These are phyloP conservation scores for Annulohypoxylon truncatum DNA, from an alignment of 2,329 filamentous ascomycete species.

Conservation along the genomic window DNA sequence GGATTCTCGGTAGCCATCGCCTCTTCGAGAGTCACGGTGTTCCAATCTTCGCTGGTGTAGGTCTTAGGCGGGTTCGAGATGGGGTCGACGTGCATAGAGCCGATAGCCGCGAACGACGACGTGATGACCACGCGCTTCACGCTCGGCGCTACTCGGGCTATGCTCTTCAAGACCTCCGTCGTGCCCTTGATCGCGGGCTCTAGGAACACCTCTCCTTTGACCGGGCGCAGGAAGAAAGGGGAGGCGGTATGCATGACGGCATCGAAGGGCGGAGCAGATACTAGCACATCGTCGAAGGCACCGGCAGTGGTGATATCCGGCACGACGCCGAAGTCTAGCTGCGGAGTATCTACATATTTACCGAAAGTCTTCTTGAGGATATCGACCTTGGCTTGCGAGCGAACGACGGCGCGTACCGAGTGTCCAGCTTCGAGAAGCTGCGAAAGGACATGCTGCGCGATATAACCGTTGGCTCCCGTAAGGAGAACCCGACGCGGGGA, in stretches of 20 bases:
- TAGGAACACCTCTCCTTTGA: conserved; percentile 46
- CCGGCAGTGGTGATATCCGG: conserved; percentile 71
- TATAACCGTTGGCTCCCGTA: conserved; percentile 39
- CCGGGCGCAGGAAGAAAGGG: conserved; percentile 48
- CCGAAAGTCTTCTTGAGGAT: conserved; percentile 43
- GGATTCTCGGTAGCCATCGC: conserved; percentile 25
- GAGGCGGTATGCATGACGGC: conserved; percentile 50
- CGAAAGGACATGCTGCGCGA: conserved; percentile 37
- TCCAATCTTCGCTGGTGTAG: conserved; percentile 43
- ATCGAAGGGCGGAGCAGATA: conserved; percentile 40
- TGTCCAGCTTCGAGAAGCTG: conserved; percentile 40
- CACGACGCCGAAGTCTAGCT: conserved; percentile 60
- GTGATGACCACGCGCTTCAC: conserved; percentile 58
- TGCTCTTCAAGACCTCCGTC: conserved; percentile 46
- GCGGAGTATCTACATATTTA: conserved; percentile 42
- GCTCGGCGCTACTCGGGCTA: conserved; percentile 44
- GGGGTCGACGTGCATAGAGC: conserved; percentile 38
- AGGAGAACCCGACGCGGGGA: conserved; percentile 34
- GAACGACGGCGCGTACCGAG: conserved; percentile 47
- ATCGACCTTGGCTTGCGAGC: conserved; percentile 45
- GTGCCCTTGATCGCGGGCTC: conserved; percentile 54
- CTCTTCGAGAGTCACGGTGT: conserved; percentile 39
- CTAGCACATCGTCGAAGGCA: conserved; percentile 51
- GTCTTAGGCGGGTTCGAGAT: conserved; percentile 32
- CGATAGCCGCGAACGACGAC: conserved; percentile 54